These are phyloP conservation scores for Psilocybe azurescens DNA, from an alignment of 768 basidiomycete species.

Conservation along the genomic window DNA sequence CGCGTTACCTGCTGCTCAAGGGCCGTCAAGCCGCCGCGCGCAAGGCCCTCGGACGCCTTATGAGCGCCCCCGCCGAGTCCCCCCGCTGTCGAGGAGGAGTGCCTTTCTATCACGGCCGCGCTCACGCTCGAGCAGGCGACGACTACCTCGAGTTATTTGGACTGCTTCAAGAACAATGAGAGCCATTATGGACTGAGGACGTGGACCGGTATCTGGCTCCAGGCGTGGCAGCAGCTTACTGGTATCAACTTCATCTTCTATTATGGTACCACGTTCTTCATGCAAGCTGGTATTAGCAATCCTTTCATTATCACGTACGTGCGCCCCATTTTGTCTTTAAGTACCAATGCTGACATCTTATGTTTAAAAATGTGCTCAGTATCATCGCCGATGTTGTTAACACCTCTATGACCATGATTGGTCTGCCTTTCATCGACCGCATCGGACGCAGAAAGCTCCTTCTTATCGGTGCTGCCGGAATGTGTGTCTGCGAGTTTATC, in stretches of 20 bases:
- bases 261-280: constrained; percentile 54
- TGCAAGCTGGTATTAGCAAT: constrained; percentile 56
- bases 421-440: constrained; percentile 78
- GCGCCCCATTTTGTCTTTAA: background rate
- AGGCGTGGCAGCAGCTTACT: constrained; percentile 71
- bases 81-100: constrained; percentile 59
- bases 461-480: constrained; percentile 77
- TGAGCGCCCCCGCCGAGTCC: constrained; percentile 51
- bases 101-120: constrained; percentile 49
- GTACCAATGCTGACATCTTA: background rate
- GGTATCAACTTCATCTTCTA: constrained; percentile 61
- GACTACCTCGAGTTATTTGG: constrained; percentile 61
- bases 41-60: constrained; percentile 64
- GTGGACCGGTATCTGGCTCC: constrained; percentile 70
- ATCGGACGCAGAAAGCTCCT: constrained; percentile 82
- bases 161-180: constrained; percentile 59
- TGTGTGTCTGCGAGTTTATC: constrained; percentile 85
- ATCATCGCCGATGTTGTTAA: constrained; percentile 70
- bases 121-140: constrained; percentile 63
- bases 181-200: constrained; percentile 69
- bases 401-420: constrained; percentile 75
- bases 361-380: background rate
- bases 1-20: constrained; percentile 77
- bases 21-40: constrained; percentile 64
- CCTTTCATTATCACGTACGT: constrained; percentile 58